Percentiles rank a stretch among this genome's conserved stretches.
These are phyloP conservation scores for peach (Prunus persica) DNA, from an alignment of 306 rosid genomes.

Conservation along the genomic window DNA sequence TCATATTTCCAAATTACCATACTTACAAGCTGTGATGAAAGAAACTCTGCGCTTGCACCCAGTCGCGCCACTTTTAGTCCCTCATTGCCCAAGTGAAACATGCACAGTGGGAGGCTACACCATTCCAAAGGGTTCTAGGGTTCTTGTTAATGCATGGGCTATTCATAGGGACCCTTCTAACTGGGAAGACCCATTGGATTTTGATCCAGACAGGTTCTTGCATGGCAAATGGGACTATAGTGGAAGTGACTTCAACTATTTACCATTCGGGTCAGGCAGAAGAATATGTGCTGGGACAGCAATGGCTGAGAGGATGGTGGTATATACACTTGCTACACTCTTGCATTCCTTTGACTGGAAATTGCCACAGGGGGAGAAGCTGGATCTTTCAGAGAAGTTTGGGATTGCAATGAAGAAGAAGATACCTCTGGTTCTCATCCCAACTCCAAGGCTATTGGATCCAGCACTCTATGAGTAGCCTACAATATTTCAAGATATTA, in stretches of 20 bases:
- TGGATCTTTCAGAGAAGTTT: no score
- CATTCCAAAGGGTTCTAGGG: no score
- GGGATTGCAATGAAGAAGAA: no score
- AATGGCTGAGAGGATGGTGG: slow-evolving; percentile 14
- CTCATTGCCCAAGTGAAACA: no score
- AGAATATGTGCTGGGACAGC: slow-evolving; percentile 28
- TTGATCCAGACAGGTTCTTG: slow-evolving; percentile 24
- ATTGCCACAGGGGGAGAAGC: no score
- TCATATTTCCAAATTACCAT: slow-evolving; percentile 21
- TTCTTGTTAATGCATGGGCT: no score
- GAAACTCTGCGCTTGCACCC: slow-evolving; percentile 44
- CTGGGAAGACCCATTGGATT: slow-evolving; percentile 26
- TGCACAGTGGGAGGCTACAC: no score
- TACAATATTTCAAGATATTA: no score
- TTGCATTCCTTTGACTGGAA: no score
- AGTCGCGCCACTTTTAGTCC: neutral
- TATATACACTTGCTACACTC: neutral
- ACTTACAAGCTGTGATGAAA: slow-evolving; percentile 23
- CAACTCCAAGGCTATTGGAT: slow-evolving; percentile 26
- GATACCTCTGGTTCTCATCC: no score
- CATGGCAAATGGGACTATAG: slow-evolving; percentile 1
- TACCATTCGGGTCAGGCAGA: slow-evolving; percentile 33
- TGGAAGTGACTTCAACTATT: neutral
- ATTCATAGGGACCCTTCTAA: no score
- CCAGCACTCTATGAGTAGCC: slow-evolving; percentile 36